Percentiles rank a stretch among this genome's conserved stretches.
phyloP scores from a whole-genome alignment of 1,284 basidiomycete species.

The Paramarasmius palmivorus region DNA sequence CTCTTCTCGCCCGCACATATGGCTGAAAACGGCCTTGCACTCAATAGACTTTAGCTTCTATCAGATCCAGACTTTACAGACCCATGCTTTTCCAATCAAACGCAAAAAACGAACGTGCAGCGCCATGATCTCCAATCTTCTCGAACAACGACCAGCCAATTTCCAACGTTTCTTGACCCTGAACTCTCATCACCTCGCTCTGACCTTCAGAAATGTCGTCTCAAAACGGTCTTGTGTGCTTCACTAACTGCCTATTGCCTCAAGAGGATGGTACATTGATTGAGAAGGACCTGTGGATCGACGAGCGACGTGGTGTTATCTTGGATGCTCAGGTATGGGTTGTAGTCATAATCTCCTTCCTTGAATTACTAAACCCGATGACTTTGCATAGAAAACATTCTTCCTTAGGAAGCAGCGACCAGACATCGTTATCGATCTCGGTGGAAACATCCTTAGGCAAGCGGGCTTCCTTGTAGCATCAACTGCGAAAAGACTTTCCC shows the following conservation, averaged over 20 bases:
- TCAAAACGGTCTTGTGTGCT: conserved; percentile 72
- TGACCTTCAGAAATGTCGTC: conserved; percentile 31
- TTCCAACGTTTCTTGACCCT: neutral
- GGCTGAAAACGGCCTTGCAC: no score
- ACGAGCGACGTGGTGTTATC: conserved; percentile 66
- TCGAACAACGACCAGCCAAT: no score
- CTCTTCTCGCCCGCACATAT: no score
- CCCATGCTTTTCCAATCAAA: no score
- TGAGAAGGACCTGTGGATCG: conserved; percentile 76
- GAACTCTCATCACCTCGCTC: neutral
- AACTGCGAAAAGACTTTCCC: neutral
- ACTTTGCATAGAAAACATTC: conserved; percentile 58
- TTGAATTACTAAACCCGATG: neutral
- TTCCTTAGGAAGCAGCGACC: conserved; percentile 64
- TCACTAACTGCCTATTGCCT: conserved; percentile 81
- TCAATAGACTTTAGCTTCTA: no score
- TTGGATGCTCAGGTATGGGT: conserved; percentile 67
- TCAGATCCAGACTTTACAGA: no score
- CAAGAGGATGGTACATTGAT: conserved; percentile 74
- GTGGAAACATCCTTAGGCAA: conserved; percentile 73
- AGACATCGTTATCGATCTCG: conserved; percentile 60
- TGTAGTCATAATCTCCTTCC: neutral
- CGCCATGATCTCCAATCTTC: no score
- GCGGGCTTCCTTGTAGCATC: conserved; percentile 13
- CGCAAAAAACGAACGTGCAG: neutral